phyloP scores from a whole-genome alignment of 257 asterid genomes.

The Echium plantagineum region DNA sequence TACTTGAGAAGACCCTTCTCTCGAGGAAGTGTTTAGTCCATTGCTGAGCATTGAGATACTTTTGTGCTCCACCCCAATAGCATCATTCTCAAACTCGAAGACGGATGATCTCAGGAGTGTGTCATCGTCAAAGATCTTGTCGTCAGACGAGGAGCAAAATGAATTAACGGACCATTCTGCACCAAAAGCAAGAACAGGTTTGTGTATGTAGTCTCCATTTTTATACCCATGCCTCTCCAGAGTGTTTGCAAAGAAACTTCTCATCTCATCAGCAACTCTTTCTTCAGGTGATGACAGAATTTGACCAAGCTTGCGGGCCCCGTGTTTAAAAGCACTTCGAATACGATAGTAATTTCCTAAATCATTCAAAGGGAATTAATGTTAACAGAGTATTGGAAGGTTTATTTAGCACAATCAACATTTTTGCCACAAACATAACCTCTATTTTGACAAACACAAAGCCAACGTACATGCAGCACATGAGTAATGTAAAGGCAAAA shows the following conservation, averaged over 20 bases:
- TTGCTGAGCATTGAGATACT: slow-evolving; percentile 11
- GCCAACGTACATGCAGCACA: too few species aligned
- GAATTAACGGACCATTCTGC: slow-evolving; percentile 25
- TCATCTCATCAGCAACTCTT: slow-evolving; percentile 41
- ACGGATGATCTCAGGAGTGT: slow-evolving; percentile 30
- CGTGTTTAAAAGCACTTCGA: slow-evolving; percentile 71
- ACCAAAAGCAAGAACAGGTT: slow-evolving; percentile 17
- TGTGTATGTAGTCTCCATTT: slow-evolving; percentile 12
- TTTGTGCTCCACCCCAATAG: slow-evolving; percentile 15
- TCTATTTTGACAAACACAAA: too few species aligned
- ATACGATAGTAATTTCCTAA: slow-evolving; percentile 78
- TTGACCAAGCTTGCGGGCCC: slow-evolving; percentile 71
- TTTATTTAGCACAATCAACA: not conserved
- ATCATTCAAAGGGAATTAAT: slow-evolving; percentile 11
- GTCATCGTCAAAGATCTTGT: slow-evolving; percentile 33
- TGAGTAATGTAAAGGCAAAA: too few species aligned
- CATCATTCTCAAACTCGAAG: slow-evolving; percentile 30
- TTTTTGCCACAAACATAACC: too few species aligned
- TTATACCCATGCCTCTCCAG: slow-evolving; percentile 38
- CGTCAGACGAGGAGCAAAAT: slow-evolving; percentile 32
- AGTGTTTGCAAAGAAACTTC: slow-evolving; percentile 44
- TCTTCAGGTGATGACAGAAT: slow-evolving; percentile 49
- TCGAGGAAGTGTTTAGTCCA: slow-evolving; percentile 19
- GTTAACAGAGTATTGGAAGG: not conserved
- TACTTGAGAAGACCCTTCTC: slow-evolving; percentile 11